phyloP scores from a whole-genome alignment of 768 basidiomycete genomes.

The Xerocomellus intermedius region DNA sequence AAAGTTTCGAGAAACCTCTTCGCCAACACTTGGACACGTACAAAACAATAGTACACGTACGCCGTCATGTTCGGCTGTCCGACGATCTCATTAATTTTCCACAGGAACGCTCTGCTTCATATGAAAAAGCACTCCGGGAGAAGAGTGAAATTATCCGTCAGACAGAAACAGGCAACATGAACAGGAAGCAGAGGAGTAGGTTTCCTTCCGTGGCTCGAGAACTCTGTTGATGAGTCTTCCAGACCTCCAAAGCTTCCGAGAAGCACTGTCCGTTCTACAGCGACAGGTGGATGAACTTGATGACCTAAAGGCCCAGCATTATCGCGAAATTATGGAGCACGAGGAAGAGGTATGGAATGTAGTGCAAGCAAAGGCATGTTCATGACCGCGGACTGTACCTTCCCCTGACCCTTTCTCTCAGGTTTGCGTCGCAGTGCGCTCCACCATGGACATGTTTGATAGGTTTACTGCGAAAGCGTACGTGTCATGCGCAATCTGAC shows the following conservation, averaged over 20 bases:
- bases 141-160: conserved; percentile 83
- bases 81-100: conserved; percentile 5
- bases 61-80: conserved; percentile 17
- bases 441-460: conserved; percentile 91
- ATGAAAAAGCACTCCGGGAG: conserved; percentile 79
- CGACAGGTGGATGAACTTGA: conserved; percentile 91
- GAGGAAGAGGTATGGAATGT: conserved; percentile 96
- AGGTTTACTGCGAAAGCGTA: conserved; percentile 84
- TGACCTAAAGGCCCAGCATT: conserved; percentile 79
- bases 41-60: conserved; percentile 65
- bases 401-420: conserved; percentile 30
- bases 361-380: conserved; percentile 74
- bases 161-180: conserved; percentile 84
- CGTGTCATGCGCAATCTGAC: conserved; percentile 27
- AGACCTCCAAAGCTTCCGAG: conserved; percentile 89
- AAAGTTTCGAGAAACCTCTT: conserved; percentile 86
- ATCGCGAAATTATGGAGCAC: conserved; percentile 85
- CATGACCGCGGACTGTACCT: not conserved
- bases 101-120: conserved; percentile 81
- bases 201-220: conserved; percentile 13
- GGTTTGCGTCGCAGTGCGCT: conserved; percentile 82
- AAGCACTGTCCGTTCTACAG: conserved; percentile 78
- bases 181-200: conserved; percentile 81
- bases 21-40: conserved; percentile 84
- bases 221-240: conserved; percentile 10